Conservation (phyloP, 306 rosid species). For the Vigna radiata region DNA sequence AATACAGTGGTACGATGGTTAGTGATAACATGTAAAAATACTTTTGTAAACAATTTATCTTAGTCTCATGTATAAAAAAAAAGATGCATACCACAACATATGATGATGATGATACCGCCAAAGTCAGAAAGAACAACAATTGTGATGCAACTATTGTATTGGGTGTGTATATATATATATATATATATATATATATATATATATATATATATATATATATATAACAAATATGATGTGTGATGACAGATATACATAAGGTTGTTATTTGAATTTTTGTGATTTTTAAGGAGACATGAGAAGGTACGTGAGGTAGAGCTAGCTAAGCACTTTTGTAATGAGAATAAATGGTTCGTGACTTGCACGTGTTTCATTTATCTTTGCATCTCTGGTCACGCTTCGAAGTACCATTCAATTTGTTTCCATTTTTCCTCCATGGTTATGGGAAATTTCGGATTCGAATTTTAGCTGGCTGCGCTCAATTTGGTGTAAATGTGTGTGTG, state of each 20-base stretch:
- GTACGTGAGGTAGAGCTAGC: conserved; percentile 67
- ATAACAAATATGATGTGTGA: not conserved
- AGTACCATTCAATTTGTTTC: conserved; percentile 12
- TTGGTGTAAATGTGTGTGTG: conserved; percentile 7
- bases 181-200: not conserved
- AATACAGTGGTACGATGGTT: too few relatives aligned
- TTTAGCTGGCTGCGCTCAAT: not conserved
- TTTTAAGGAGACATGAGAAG: conserved; percentile 59
- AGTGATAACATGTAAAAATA: too few relatives aligned
- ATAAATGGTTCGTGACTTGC: conserved; percentile 55
- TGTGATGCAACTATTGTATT: not conserved
- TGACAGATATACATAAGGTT: not conserved
- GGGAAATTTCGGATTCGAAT: not conserved
- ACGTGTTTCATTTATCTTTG: conserved; percentile 39
- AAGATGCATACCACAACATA: not conserved
- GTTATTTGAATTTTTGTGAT: conserved; percentile 56
- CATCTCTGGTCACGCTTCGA: conserved; percentile 34
- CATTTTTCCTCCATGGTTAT: not conserved
- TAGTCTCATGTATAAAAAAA: too few relatives aligned
- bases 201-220: not conserved
- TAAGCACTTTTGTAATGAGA: conserved; percentile 45
- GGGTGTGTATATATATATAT: not conserved
- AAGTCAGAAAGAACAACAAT: not conserved
- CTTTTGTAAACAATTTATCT: too few relatives aligned
- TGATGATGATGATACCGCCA: conserved; percentile 9